Evolutionary conservation across 2,329 filamentous ascomycete species (phyloP).

Genomic region (Myriangium duriaei): DNA sequence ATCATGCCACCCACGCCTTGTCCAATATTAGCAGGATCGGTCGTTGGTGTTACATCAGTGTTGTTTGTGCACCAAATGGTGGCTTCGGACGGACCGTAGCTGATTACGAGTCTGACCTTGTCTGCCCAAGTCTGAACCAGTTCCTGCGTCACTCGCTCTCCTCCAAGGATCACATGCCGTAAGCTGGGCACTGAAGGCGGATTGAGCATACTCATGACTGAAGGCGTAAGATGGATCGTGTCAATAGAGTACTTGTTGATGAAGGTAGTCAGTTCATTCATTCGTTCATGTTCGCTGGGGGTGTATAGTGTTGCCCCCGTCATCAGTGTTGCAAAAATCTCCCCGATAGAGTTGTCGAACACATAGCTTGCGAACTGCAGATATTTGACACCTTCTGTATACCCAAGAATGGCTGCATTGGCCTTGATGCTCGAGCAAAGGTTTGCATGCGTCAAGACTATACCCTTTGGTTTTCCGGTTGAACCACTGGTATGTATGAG

Average conservation of each 20-base stretch:
- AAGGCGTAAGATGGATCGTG: conserved; percentile 1
- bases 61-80: conserved; percentile 21
- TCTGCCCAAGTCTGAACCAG: neutral
- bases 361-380: conserved; percentile 23
- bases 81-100: conserved; percentile 2
- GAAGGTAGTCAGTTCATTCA: neutral
- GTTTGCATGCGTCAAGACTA: conserved; percentile 31
- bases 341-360: conserved; percentile 10
- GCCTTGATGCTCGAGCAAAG: conserved; percentile 25
- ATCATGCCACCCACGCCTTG: conserved; percentile 17
- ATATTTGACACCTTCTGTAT: too few species aligned
- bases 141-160: neutral
- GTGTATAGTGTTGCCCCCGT: conserved; percentile 1
- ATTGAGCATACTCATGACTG: neutral
- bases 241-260: neutral
- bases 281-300: neutral
- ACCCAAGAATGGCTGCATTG: neutral
- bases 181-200: neutral
- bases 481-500: conserved; percentile 20
- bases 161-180: neutral
- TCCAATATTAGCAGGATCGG: conserved; percentile 10
- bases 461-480: conserved; percentile 18
- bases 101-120: neutral
- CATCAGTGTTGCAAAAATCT: conserved; percentile 4
- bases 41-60: neutral